These are phyloP conservation scores for Eryngium alpinum DNA, from an alignment of 140 eudicot genomes.

Conservation along the genomic window DNA sequence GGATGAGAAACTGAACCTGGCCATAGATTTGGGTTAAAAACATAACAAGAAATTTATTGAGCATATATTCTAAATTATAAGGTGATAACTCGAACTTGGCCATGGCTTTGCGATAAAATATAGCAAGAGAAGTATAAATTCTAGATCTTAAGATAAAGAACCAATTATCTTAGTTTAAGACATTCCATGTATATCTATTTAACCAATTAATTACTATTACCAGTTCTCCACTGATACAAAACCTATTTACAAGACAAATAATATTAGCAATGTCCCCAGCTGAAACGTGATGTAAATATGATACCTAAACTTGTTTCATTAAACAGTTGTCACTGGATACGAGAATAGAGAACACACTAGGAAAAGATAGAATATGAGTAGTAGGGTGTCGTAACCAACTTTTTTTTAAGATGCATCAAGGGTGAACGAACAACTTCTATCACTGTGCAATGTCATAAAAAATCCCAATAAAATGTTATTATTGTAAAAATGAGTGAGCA, in stretches of 20 bases:
- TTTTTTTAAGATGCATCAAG: background rate
- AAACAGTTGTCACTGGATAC: background rate
- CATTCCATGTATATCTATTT: background rate
- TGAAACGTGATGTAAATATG: background rate
- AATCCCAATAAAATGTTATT: background rate
- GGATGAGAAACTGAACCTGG: too few relatives aligned
- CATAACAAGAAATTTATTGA: too few relatives aligned
- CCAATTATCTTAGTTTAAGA: background rate
- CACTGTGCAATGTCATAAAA: background rate
- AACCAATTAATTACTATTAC: background rate
- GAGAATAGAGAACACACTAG: background rate
- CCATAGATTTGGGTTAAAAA: too few relatives aligned
- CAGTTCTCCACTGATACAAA: conserved; percentile 11
- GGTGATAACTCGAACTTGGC: background rate
- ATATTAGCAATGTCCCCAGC: background rate
- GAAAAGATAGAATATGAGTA: background rate
- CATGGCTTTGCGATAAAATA: background rate
- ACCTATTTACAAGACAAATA: background rate
- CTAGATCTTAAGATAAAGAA: background rate
- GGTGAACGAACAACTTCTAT: background rate
- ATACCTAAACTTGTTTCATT: too few relatives aligned
- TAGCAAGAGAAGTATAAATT: background rate
- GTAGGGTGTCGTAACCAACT: background rate
- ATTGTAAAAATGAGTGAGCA: background rate
- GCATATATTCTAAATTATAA: too few relatives aligned